A percentile compares a stretch with the other conserved stretches of the same genome.
Evolutionary conservation across 129 eudicot genomes (phyloP).

Genomic region (Calendula officinalis): DNA sequence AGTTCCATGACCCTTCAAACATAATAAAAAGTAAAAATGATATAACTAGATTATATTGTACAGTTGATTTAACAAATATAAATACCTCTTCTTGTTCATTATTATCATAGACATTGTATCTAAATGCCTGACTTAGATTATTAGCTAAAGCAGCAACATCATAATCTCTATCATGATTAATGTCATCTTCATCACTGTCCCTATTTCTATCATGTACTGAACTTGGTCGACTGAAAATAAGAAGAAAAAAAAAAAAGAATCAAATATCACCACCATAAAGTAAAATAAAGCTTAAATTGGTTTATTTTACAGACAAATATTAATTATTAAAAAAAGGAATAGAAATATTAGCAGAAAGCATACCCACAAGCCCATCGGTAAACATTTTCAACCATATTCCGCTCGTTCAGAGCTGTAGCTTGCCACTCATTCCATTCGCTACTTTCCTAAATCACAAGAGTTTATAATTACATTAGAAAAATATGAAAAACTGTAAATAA

Average conservation of each 20-base stretch:
- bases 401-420: conserved; percentile 62
- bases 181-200: conserved; percentile 86
- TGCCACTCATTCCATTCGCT: conserved; percentile 80
- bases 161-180: conserved; percentile 86
- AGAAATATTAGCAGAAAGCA: conserved; percentile 18
- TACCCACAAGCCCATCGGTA: conserved; percentile 97
- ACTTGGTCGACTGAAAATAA: conserved; percentile 72
- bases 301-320: conserved; percentile 15
- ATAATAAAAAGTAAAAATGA: not conserved
- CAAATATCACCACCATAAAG: conserved; percentile 1
- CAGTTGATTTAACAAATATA: not conserved
- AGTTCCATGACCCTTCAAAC: conserved; percentile 59
- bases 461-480: not conserved
- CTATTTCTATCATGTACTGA: conserved; percentile 77
- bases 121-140: conserved; percentile 83
- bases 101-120: conserved; percentile 59
- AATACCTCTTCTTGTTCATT: conserved; percentile 84
- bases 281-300: not conserved
- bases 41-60: not conserved
- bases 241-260: not conserved
- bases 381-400: conserved; percentile 69
- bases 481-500: too few species aligned
- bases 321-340: too few species aligned
- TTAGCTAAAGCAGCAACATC: conserved; percentile 91
- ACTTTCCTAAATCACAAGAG: conserved; percentile 44